phyloP scores from a whole-genome alignment of 768 basidiomycete genomes.

The Hypholoma sublateritium region DNA sequence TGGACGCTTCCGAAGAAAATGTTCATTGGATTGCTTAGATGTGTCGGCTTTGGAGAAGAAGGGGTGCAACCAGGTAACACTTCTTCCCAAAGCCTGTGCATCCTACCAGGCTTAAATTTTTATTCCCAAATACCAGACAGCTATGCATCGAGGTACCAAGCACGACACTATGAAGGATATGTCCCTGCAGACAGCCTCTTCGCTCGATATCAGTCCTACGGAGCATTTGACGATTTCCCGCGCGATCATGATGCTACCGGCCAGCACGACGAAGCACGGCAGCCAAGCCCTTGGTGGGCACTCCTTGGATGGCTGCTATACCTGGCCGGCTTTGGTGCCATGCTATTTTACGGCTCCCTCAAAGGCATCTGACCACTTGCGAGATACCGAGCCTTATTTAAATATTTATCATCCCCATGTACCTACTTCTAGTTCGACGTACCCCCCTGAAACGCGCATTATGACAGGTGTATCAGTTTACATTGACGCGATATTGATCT shows the following conservation, averaged over 20 bases:
- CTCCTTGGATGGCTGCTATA: slow-evolving; percentile 4
- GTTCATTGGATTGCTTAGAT: background rate
- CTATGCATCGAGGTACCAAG: background rate
- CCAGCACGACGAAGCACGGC: background rate
- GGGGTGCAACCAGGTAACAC: background rate
- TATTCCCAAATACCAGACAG: background rate
- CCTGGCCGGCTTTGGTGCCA: background rate
- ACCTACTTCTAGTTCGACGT: too few species aligned
- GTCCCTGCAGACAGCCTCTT: background rate
- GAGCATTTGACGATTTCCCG: background rate
- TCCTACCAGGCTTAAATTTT: background rate
- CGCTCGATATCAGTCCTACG: slow-evolving; percentile 1
- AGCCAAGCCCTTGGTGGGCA: background rate
- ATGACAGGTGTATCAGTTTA: too few species aligned
- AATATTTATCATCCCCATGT: background rate
- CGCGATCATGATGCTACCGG: background rate
- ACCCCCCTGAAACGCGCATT: background rate
- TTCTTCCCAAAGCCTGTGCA: background rate
- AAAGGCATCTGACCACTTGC: background rate
- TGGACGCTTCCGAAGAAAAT: slow-evolving; percentile 1
- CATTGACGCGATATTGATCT: background rate
- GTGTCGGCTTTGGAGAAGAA: background rate
- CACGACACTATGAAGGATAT: background rate
- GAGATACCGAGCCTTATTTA: background rate
- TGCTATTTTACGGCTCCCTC: slow-evolving; percentile 3